A percentile compares a stretch with the other conserved stretches of the same genome.
phyloP scores from a whole-genome alignment of 306 rosid genomes.

The Acacia confusa region DNA sequence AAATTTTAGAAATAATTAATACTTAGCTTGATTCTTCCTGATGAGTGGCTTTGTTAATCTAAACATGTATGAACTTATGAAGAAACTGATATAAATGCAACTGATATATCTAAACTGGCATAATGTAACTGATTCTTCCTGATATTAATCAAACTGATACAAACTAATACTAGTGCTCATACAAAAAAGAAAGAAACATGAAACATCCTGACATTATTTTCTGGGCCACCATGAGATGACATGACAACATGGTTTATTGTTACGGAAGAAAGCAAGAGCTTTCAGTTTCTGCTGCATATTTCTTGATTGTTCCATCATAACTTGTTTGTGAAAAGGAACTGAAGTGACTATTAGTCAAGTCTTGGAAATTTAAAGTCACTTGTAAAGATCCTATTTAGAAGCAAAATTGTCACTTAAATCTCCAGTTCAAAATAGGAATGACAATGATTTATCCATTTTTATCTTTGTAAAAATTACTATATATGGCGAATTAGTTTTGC shows the following conservation, averaged over 20 bases:
- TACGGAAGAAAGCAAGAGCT: not conserved
- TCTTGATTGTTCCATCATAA: not conserved
- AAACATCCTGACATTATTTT: too few relatives aligned
- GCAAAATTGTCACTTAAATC: not conserved
- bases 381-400: not conserved
- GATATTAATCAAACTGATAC: too few relatives aligned
- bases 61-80: constrained; percentile 7
- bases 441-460: not conserved
- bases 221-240: constrained; percentile 28
- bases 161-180: too few relatives aligned
- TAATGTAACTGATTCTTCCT: too few relatives aligned
- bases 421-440: not conserved
- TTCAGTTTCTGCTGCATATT: not conserved
- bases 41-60: constrained; percentile 1
- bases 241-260: not conserved
- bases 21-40: constrained; percentile 5
- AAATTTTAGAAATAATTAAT: constrained; percentile 21
- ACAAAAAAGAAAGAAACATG: too few relatives aligned
- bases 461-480: not conserved
- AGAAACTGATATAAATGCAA: not conserved
- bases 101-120: too few relatives aligned
- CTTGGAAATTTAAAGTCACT: not conserved
- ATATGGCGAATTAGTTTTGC: not conserved
- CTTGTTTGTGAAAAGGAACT: not conserved
- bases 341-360: not conserved